Base-by-base conservation (phyloP, 2,329 filamentous ascomycete genomes). In the Monilinia polystroma region DNA sequence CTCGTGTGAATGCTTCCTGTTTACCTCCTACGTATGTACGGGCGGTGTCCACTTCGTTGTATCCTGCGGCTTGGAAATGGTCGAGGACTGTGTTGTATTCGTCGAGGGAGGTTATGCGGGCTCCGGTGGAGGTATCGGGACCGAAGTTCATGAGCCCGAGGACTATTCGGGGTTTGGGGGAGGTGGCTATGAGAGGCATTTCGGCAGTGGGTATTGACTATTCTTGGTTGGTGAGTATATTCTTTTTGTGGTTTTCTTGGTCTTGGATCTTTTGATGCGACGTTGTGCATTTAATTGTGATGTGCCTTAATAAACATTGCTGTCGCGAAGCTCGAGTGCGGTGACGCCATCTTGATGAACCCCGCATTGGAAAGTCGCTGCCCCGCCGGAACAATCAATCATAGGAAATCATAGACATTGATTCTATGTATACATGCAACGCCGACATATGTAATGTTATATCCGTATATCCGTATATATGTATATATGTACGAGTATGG, bases 111-210 rank as follows among this genome's bases (percentile, higher is more conserved):
- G 90, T 93, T 74, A 96, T 87, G 56, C 92, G 87, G 55, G 89
- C 91, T 47, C 90, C 91, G 16, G 78, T 75, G 51, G 75, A 72
- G 67, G 83, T 82, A 67, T 86, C 84, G 2, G 90, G 87, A 41
- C 90, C 90, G 80, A 92, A 93, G 75, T 90, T 93, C 92, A 96
- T 95, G 65, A 93, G 83, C 71, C 92, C 92, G 51, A 96, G 87
- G 81, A 96, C 92, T 73, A 92, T 82, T 67, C 73, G 68, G 70
- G 88, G 84, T 72, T 87, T 89, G 66, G 78, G 78, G 47, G 59
- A 67, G 5, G 47, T 69, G 12, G 68, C 62, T 47, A 74, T 49
- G 26, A 76, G 71, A 71, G 73, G 71, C 75, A 76, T 76, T 56
- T 66, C 72, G 68, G 66, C 5, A 7, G 29, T 4, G 38, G 6